phyloP scores from a whole-genome alignment of 495 filamentous ascomycete genomes.

The Trichoderma reesei region DNA sequence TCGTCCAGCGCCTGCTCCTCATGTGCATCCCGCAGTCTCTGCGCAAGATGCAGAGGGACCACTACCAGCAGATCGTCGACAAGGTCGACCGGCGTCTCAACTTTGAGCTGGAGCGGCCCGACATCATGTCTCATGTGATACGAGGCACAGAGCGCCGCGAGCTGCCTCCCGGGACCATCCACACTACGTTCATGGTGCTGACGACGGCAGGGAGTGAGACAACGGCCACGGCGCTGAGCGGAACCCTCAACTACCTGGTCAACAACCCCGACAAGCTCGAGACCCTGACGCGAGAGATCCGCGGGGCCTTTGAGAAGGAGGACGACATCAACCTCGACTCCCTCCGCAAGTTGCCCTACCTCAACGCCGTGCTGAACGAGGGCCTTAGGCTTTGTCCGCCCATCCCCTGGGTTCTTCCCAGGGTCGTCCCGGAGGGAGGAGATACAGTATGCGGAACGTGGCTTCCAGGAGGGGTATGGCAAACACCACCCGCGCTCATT shows the following conservation, averaged over 20 bases:
- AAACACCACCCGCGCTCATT: not conserved
- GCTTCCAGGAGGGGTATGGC: slow-evolving; percentile 19
- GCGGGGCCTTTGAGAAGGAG: slow-evolving; percentile 27
- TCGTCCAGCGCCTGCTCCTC: slow-evolving; percentile 20
- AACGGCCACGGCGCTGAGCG: slow-evolving; percentile 39
- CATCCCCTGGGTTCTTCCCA: slow-evolving; percentile 23
- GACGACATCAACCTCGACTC: slow-evolving; percentile 37
- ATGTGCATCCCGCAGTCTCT: slow-evolving; percentile 26
- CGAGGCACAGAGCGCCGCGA: slow-evolving; percentile 13
- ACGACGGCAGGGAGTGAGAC: slow-evolving; percentile 47
- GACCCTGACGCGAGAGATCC: slow-evolving; percentile 34
- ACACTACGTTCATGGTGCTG: slow-evolving; percentile 29
- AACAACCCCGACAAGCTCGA: slow-evolving; percentile 28
- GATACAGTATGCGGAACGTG: slow-evolving; percentile 22
- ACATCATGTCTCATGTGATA: slow-evolving; percentile 25
- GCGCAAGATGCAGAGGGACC: slow-evolving; percentile 21
- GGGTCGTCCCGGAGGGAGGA: slow-evolving; percentile 22
- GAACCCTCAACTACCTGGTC: slow-evolving; percentile 41
- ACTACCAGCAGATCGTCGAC: slow-evolving; percentile 29
- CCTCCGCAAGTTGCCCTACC: slow-evolving; percentile 27
- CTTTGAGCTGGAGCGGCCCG: slow-evolving; percentile 21
- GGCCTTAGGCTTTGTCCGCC: slow-evolving; percentile 31
- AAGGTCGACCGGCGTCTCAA: slow-evolving; percentile 33
- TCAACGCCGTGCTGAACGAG: slow-evolving; percentile 38
- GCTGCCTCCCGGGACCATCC: slow-evolving; percentile 24